A percentile compares a stretch with the other conserved stretches of the same genome.
These are phyloP conservation scores for Clavispora vitiphila DNA, from an alignment of 805 yeast genomes.

Conservation along the genomic window DNA sequence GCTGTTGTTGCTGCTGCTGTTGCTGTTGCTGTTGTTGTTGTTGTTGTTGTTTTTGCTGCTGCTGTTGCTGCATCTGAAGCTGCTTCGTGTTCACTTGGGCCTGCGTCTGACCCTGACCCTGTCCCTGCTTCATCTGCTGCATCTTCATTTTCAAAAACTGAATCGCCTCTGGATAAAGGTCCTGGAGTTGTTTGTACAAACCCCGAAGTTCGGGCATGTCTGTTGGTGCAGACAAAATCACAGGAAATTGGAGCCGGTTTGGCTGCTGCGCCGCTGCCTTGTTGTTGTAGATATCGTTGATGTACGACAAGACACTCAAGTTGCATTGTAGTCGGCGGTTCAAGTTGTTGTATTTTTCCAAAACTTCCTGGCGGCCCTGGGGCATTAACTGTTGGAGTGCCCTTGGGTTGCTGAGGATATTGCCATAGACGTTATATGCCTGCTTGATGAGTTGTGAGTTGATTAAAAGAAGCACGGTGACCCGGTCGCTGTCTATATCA, in stretches of 20 bases:
- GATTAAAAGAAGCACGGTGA: conserved; percentile 36
- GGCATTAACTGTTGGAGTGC: conserved; percentile 28
- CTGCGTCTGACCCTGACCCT: conserved; percentile 10
- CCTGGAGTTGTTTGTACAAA: conserved; percentile 43
- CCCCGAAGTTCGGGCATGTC: conserved; percentile 50
- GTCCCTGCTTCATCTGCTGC: conserved; percentile 33
- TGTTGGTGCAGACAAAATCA: conserved; percentile 49
- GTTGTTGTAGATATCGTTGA: conserved; percentile 35
- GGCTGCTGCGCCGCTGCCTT: conserved; percentile 23
- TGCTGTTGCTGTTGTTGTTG: conserved; percentile 8
- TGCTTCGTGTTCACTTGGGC: conserved; percentile 4
- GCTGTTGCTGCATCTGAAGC: conserved; percentile 7
- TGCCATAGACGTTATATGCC: conserved; percentile 32
- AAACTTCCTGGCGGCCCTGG: conserved; percentile 25
- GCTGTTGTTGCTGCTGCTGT: conserved; percentile 8
- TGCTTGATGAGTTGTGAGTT: conserved; percentile 40
- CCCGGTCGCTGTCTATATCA: conserved; percentile 36
- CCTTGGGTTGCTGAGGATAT: conserved; percentile 31
- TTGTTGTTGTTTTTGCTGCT: conserved; percentile 10
- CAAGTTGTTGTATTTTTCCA: conserved; percentile 37
- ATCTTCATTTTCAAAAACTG: conserved; percentile 33
- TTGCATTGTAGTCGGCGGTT: conserved; percentile 40
- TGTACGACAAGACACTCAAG: conserved; percentile 32
- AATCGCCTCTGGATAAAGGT: conserved; percentile 52
- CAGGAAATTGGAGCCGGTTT: conserved; percentile 34